These are phyloP conservation scores for Nicotiana otophora DNA, from an alignment of 257 asterid genomes.

Conservation along the genomic window DNA sequence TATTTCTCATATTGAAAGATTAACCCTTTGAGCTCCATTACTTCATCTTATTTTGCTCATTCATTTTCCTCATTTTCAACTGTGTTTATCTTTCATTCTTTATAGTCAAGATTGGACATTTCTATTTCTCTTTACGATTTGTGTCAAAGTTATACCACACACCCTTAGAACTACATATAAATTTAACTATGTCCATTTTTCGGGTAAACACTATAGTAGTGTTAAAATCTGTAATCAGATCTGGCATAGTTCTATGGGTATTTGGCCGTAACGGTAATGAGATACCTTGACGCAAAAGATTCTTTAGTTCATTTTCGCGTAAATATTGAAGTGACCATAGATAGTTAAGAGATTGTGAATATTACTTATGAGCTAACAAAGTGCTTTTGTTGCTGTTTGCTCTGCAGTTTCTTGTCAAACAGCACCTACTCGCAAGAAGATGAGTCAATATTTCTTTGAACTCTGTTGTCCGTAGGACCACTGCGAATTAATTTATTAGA, in stretches of 20 bases:
- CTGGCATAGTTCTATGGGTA: neutral
- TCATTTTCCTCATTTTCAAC: no score
- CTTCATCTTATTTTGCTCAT: no score
- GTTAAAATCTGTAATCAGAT: neutral
- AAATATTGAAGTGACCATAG: neutral
- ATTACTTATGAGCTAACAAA: neutral
- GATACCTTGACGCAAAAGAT: neutral
- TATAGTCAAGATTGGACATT: no score
- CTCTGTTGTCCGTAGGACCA: neutral
- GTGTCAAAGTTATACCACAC: no score
- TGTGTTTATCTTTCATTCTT: no score
- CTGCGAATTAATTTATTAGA: neutral
- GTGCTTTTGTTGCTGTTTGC: slow-evolving; percentile 13
- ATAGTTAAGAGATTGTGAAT: neutral
- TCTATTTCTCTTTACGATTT: no score
- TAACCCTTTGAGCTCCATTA: no score
- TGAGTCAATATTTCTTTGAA: slow-evolving; percentile 8
- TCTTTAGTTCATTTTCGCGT: neutral
- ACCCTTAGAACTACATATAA: no score
- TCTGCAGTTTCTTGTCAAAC: slow-evolving; percentile 38
- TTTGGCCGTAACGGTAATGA: neutral
- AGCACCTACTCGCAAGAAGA: slow-evolving; percentile 27
- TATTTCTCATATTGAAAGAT: no score
- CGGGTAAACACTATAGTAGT: neutral
- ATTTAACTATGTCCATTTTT: no score